Evolutionary conservation across 2,329 filamentous ascomycete genomes (phyloP).

Genomic region (Ceratocystis lukuohia): DNA sequence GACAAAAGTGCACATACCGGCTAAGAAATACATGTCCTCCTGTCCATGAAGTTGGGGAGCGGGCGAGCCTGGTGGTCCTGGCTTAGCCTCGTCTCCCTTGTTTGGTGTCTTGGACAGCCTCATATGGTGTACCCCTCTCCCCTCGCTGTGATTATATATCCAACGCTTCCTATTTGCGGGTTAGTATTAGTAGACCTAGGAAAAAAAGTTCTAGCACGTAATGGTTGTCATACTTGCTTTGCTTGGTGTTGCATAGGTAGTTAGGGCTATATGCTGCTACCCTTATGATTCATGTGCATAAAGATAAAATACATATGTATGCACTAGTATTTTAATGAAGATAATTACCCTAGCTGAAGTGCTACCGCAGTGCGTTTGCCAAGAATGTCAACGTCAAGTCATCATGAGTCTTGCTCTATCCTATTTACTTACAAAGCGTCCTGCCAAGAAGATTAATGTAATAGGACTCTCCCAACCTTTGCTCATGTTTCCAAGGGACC

Average conservation of each 20-base stretch:
- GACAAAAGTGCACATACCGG: neutral
- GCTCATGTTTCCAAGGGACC: too few relatives aligned
- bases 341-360: neutral
- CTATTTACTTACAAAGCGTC: neutral
- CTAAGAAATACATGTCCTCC: neutral
- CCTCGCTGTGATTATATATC: slow-evolving; percentile 4
- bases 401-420: neutral
- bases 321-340: neutral
- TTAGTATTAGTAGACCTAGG: neutral
- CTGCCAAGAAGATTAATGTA: too few relatives aligned
- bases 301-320: neutral
- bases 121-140: neutral
- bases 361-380: too few relatives aligned
- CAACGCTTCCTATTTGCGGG: slow-evolving; percentile 1
- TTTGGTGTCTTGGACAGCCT: neutral
- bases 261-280: neutral
- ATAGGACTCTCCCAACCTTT: too few relatives aligned
- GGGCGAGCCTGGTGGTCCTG: neutral
- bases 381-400: neutral
- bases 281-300: neutral
- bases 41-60: neutral
- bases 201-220: neutral
- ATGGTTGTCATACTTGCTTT: neutral
- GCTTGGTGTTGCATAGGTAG: neutral
- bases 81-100: neutral